These are phyloP conservation scores for Babesia caballi DNA, from an alignment of 169 alveolate species.

Conservation along the genomic window DNA sequence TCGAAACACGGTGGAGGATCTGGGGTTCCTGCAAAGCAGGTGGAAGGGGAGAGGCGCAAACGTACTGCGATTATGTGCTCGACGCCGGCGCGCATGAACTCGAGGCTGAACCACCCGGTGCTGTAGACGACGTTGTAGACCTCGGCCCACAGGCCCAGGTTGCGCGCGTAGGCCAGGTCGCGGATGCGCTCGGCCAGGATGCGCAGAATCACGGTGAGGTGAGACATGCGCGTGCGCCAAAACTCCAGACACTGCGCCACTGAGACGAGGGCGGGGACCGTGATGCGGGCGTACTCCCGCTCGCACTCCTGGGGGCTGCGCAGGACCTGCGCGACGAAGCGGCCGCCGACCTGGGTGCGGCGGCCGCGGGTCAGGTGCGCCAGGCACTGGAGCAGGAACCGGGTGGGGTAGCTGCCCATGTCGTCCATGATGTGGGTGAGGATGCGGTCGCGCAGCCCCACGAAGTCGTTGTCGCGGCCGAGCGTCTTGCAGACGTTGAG, in stretches of 20 bases:
- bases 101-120: slow-evolving; percentile 54
- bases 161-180: slow-evolving; percentile 38
- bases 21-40: slow-evolving; percentile 36
- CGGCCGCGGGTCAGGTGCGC: slow-evolving; percentile 43
- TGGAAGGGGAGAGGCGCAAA: background rate
- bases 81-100: slow-evolving; percentile 57
- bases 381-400: slow-evolving; percentile 24
- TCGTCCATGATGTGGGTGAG: slow-evolving; percentile 22
- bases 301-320: slow-evolving; percentile 8
- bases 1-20: slow-evolving; percentile 49
- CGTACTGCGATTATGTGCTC: slow-evolving; percentile 44
- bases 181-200: slow-evolving; percentile 27
- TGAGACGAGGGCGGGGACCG: slow-evolving; percentile 9
- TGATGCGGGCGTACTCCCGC: slow-evolving; percentile 10
- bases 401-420: slow-evolving; percentile 3
- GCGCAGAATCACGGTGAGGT: slow-evolving; percentile 21
- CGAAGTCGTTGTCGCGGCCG: slow-evolving; percentile 15
- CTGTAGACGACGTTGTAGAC: slow-evolving; percentile 41
- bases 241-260: slow-evolving; percentile 24
- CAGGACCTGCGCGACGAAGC: slow-evolving; percentile 29
- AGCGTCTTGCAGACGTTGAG: slow-evolving; percentile 55
- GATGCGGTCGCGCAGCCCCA: slow-evolving; percentile 37
- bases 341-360: slow-evolving; percentile 27
- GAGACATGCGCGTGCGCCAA: slow-evolving; percentile 38
- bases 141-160: slow-evolving; percentile 67